These are phyloP conservation scores for Botryotinia narcissicola DNA, from an alignment of 2,329 filamentous ascomycete genomes.

Conservation along the genomic window DNA sequence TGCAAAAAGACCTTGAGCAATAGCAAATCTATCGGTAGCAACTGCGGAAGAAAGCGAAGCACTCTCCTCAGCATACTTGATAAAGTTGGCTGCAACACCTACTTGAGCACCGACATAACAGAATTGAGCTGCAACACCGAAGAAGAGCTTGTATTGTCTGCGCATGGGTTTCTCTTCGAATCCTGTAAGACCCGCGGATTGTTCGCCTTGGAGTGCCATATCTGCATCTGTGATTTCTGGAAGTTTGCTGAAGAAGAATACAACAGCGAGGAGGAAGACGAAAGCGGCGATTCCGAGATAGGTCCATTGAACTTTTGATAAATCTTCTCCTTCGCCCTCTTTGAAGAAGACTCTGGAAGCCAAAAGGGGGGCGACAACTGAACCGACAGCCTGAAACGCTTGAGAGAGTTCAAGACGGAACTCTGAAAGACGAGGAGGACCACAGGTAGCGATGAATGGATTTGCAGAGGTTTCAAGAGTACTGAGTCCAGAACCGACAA, in stretches of 20 bases:
- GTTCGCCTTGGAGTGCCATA: conserved; percentile 47
- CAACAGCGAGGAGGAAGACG: conserved; percentile 65
- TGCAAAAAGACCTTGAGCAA: conserved; percentile 72
- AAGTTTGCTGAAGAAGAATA: conserved; percentile 65
- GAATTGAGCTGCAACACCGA: conserved; percentile 75
- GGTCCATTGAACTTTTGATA: conserved; percentile 72
- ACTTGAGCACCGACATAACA: conserved; percentile 62
- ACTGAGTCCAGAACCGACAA: conserved; percentile 72
- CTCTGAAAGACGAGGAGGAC: conserved; percentile 70
- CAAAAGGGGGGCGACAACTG: conserved; percentile 68
- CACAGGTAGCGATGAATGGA: conserved; percentile 68
- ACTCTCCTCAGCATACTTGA: conserved; percentile 27
- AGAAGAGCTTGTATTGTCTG: conserved; percentile 55
- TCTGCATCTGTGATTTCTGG: conserved; percentile 52
- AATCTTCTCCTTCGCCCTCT: conserved; percentile 37
- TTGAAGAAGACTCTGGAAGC: conserved; percentile 71
- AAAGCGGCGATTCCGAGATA: conserved; percentile 76
- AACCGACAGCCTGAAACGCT: conserved; percentile 70
- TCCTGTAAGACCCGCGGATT: conserved; percentile 21
- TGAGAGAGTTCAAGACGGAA: conserved; percentile 73
- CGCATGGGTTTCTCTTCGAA: conserved; percentile 29
- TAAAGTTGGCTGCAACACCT: conserved; percentile 22
- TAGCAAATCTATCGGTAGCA: conserved; percentile 64
- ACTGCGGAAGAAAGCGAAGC: conserved; percentile 46
- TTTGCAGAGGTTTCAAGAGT: conserved; percentile 80